phyloP scores from a whole-genome alignment of 441 rosid species.

The Brassica hybrid region DNA sequence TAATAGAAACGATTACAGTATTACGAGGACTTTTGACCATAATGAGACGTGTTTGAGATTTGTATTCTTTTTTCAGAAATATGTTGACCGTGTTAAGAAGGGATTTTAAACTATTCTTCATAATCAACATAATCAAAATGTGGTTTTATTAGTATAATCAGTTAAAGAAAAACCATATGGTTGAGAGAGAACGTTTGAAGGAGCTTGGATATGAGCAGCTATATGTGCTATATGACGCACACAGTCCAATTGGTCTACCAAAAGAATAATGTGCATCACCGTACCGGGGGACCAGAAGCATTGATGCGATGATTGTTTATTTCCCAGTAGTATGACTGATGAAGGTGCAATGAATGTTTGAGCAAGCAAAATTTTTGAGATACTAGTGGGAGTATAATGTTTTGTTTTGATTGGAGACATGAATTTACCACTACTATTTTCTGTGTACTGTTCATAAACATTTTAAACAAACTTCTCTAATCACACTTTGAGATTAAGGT shows the following conservation, averaged over 20 bases:
- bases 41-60: not conserved
- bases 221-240: not conserved
- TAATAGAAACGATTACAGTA: not conserved
- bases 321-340: not conserved
- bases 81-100: too few relatives aligned
- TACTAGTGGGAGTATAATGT: not conserved
- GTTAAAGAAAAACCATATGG: not conserved
- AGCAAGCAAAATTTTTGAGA: not conserved
- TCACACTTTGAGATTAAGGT: conserved; percentile 19
- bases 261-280: conserved; percentile 2
- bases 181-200: not conserved
- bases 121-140: too few relatives aligned
- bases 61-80: not conserved
- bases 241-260: not conserved
- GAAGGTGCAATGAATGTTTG: not conserved
- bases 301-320: not conserved
- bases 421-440: not conserved
- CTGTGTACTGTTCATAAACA: not conserved
- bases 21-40: conserved; percentile 1
- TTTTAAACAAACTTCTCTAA: conserved; percentile 21
- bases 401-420: conserved; percentile 1
- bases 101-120: too few relatives aligned
- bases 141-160: not conserved
- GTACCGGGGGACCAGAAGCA: not conserved
- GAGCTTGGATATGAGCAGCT: too few relatives aligned